Conservation (phyloP, 805 yeast species). For the Starmerella bombi region DNA sequence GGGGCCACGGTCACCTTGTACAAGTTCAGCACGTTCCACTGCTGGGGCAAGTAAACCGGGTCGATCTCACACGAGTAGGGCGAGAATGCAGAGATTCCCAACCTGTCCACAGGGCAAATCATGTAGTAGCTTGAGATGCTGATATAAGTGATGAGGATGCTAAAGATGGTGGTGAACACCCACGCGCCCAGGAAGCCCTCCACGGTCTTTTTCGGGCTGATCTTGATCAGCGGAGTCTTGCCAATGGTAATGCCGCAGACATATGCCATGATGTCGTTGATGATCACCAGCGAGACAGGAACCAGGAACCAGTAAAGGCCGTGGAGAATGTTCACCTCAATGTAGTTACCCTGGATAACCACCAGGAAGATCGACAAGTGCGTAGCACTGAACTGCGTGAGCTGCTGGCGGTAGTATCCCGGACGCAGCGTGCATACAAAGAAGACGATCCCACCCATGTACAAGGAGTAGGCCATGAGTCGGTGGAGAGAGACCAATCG, state of each 20-base stretch:
- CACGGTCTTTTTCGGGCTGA: slow-evolving; percentile 93
- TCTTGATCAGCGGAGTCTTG: slow-evolving; percentile 75
- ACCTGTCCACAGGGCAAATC: slow-evolving; percentile 70
- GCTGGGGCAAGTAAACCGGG: slow-evolving; percentile 77
- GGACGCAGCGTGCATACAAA: slow-evolving; percentile 82
- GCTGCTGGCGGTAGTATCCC: slow-evolving; percentile 82
- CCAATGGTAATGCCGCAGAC: slow-evolving; percentile 96
- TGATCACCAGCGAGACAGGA: slow-evolving; percentile 83
- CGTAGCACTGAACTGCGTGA: slow-evolving; percentile 83
- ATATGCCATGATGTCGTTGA: slow-evolving; percentile 92
- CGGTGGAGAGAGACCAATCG: slow-evolving; percentile 65
- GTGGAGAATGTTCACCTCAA: slow-evolving; percentile 73
- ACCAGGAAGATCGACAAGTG: slow-evolving; percentile 86
- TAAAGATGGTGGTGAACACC: slow-evolving; percentile 75
- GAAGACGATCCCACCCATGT: slow-evolving; percentile 74
- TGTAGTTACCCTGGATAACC: slow-evolving; percentile 86
- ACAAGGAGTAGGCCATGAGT: slow-evolving; percentile 70
- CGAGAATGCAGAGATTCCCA: slow-evolving; percentile 44
- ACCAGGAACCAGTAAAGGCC: slow-evolving; percentile 91
- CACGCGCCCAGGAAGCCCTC: slow-evolving; percentile 98
- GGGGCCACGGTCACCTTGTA: slow-evolving; percentile 55
- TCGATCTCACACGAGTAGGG: slow-evolving; percentile 65
- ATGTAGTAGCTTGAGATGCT: slow-evolving; percentile 57
- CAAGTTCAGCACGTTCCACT: slow-evolving; percentile 38
- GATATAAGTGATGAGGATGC: slow-evolving; percentile 50